These are phyloP conservation scores for Nematocida sp. DNA, from an alignment of 371 early-diverging fungal species.

Conservation along the genomic window DNA sequence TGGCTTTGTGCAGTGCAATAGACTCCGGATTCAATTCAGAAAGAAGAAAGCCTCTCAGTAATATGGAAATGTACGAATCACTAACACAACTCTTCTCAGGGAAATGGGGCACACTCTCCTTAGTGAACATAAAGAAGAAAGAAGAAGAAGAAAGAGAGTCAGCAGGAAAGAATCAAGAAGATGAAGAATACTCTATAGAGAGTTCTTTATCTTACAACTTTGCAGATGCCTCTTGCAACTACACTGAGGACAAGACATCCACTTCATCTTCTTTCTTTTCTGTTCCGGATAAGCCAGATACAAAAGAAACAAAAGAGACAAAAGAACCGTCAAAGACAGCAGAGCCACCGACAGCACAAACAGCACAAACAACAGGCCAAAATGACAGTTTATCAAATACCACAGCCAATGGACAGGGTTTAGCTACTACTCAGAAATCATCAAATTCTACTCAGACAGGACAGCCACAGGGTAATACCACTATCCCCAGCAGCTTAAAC, in stretches of 20 bases:
- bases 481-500: too few species aligned
- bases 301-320: background rate
- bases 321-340: background rate
- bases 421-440: too few species aligned
- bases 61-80: slow-evolving; percentile 14
- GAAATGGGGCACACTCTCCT: slow-evolving; percentile 39
- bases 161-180: slow-evolving; percentile 18
- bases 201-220: slow-evolving; percentile 35
- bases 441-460: too few species aligned
- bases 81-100: slow-evolving; percentile 13
- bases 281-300: background rate
- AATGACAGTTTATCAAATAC: too few species aligned
- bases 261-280: slow-evolving; percentile 27
- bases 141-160: background rate
- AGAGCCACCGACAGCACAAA: background rate
- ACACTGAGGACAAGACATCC: slow-evolving; percentile 42
- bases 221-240: slow-evolving; percentile 34
- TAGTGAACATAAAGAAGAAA: slow-evolving; percentile 4
- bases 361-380: too few species aligned
- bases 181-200: slow-evolving; percentile 31
- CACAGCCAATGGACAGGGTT: too few species aligned
- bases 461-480: too few species aligned
- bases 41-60: background rate
- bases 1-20: slow-evolving; percentile 42
- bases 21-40: slow-evolving; percentile 28